Evolutionary conservation across 176 grass and related monocot species (phyloP).

Genomic region (Poa pratensis): DNA sequence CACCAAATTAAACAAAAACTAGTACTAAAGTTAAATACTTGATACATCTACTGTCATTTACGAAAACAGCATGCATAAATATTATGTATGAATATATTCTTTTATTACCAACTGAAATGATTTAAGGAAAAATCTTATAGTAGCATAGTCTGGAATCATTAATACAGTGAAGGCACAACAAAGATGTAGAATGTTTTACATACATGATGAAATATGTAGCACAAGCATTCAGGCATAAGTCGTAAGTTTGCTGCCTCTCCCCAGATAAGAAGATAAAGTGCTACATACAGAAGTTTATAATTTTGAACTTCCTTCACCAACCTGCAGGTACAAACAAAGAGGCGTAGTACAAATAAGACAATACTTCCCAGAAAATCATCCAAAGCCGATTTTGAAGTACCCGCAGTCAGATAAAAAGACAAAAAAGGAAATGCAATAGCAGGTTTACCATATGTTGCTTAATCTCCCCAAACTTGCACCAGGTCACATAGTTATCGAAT

Average conservation of each 20-base stretch:
- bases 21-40: no score
- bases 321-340: slow-evolving; percentile 45
- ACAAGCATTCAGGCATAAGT: slow-evolving; percentile 89
- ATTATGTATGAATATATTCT: background rate
- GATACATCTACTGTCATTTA: no score
- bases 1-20: no score
- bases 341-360: slow-evolving; percentile 1
- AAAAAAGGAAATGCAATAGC: background rate
- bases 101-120: slow-evolving; percentile 27
- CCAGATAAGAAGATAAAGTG: slow-evolving; percentile 95
- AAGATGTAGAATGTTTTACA: slow-evolving; percentile 24
- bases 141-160: slow-evolving; percentile 11
- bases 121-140: background rate
- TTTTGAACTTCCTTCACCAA: slow-evolving; percentile 89
- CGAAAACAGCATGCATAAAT: background rate
- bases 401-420: background rate
- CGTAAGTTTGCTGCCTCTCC: slow-evolving; percentile 83
- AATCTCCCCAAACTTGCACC: slow-evolving; percentile 79
- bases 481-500: slow-evolving; percentile 86
- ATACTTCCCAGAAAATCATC: background rate
- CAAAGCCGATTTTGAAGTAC: background rate
- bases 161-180: background rate
- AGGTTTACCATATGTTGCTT: slow-evolving; percentile 84
- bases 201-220: slow-evolving; percentile 91
- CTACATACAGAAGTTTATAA: slow-evolving; percentile 86